These are phyloP conservation scores for Knufia fluminis DNA, from an alignment of 2,329 filamentous ascomycete genomes.

Conservation along the genomic window DNA sequence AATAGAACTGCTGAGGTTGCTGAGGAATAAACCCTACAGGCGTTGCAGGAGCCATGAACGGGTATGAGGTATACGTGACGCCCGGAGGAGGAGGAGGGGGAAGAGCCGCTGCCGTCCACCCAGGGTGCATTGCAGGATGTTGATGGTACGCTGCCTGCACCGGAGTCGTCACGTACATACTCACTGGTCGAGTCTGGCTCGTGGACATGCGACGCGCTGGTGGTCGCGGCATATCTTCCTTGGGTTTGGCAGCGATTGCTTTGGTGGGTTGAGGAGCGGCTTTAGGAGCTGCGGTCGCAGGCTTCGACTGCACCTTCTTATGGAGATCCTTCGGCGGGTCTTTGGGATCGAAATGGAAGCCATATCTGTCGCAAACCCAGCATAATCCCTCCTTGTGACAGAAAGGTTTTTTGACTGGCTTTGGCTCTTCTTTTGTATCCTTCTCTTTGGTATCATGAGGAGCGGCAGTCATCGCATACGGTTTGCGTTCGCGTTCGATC, in stretches of 20 bases:
- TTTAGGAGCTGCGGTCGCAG: conserved; percentile 10
- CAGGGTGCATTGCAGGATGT: not conserved
- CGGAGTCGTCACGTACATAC: conserved; percentile 3
- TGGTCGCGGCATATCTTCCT: conserved; percentile 12
- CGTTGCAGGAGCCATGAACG: not conserved
- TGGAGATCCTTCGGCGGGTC: conserved; percentile 1
- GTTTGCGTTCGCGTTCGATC: conserved; percentile 19
- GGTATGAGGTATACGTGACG: conserved; percentile 5
- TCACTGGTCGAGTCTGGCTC: conserved; percentile 5
- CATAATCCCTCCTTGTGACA: conserved; percentile 27
- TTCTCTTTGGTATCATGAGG: conserved; percentile 9
- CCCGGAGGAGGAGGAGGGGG: not conserved
- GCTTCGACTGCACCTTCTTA: conserved; percentile 8
- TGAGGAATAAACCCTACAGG: conserved; percentile 3
- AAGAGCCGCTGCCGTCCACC: not conserved
- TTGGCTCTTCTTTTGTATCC: not conserved
- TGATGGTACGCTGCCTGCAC: not conserved
- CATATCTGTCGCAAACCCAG: conserved; percentile 29
- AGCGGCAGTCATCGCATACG: conserved; percentile 10
- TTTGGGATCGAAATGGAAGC: conserved; percentile 25
- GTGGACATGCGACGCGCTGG: conserved; percentile 8
- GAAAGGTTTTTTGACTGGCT: conserved; percentile 11
- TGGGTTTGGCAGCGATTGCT: conserved; percentile 7
- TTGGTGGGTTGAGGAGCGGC: conserved; percentile 11
- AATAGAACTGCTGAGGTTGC: conserved; percentile 5